These are phyloP conservation scores for Verticillium zaregamsianum DNA, from an alignment of 2,329 filamentous ascomycete genomes.

Conservation along the genomic window DNA sequence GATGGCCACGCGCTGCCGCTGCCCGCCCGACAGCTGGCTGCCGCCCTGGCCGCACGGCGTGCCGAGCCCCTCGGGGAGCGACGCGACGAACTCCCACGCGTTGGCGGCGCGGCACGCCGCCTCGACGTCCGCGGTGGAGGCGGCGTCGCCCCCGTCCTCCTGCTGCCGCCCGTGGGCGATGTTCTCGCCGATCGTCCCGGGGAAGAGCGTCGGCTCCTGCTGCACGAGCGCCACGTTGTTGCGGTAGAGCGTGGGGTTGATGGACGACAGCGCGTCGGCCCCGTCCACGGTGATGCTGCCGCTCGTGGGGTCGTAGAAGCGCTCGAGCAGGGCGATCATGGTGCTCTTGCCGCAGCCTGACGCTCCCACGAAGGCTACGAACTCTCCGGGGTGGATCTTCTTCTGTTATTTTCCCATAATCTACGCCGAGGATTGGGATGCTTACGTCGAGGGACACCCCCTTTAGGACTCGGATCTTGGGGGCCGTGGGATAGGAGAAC, in stretches of 20 bases:
- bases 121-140: slow-evolving; percentile 26
- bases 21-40: slow-evolving; percentile 65
- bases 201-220: slow-evolving; percentile 65
- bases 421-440: slow-evolving; percentile 4
- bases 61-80: slow-evolving; percentile 46
- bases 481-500: slow-evolving; percentile 9
- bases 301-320: slow-evolving; percentile 65
- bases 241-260: slow-evolving; percentile 61
- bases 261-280: slow-evolving; percentile 44
- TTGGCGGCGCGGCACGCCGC: slow-evolving; percentile 40
- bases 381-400: slow-evolving; percentile 53
- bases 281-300: slow-evolving; percentile 62
- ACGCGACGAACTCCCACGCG: slow-evolving; percentile 38
- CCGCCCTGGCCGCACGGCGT: slow-evolving; percentile 63
- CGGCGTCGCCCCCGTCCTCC: slow-evolving; percentile 18
- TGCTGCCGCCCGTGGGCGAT: slow-evolving; percentile 46
- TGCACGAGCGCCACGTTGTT: slow-evolving; percentile 64
- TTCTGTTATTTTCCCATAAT: not conserved
- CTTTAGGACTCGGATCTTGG: slow-evolving; percentile 8
- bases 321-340: slow-evolving; percentile 59
- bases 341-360: slow-evolving; percentile 70
- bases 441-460: slow-evolving; percentile 2
- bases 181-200: slow-evolving; percentile 61
- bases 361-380: slow-evolving; percentile 65
- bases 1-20: slow-evolving; percentile 62